Percentiles rank a stretch among this genome's conserved stretches.
Conservation (phyloP, 768 basidiomycete species). For the Leucocoprinus sp. region DNA sequence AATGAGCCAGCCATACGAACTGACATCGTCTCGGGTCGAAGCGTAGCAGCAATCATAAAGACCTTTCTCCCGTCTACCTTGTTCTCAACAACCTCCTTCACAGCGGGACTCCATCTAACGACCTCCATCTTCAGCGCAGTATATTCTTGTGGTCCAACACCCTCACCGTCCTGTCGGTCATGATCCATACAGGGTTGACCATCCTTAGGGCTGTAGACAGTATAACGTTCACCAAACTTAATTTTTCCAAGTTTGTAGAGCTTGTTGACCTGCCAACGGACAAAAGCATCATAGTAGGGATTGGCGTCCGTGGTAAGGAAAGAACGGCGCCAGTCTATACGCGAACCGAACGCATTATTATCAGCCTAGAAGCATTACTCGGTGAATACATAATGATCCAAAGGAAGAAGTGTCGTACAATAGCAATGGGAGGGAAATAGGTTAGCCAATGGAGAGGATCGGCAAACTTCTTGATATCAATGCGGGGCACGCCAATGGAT, state of each 20-base stretch:
- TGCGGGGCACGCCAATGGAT: slow-evolving; percentile 79
- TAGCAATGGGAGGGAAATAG: slow-evolving; percentile 95
- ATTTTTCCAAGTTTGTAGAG: slow-evolving; percentile 82
- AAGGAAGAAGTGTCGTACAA: slow-evolving; percentile 36
- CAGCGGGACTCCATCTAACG: slow-evolving; percentile 68
- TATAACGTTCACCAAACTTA: slow-evolving; percentile 97
- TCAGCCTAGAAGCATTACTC: slow-evolving; percentile 38
- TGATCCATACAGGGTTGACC: slow-evolving; percentile 99
- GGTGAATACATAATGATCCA: not conserved
- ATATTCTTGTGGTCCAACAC: slow-evolving; percentile 92
- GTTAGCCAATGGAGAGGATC: slow-evolving; percentile 91
- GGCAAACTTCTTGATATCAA: slow-evolving; percentile 93
- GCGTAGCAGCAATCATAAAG: slow-evolving; percentile 90
- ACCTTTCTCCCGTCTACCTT: slow-evolving; percentile 76
- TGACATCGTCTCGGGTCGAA: slow-evolving; percentile 95
- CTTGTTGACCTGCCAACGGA: slow-evolving; percentile 97
- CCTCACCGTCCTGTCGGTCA: slow-evolving; percentile 93
- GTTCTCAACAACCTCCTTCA: slow-evolving; percentile 52
- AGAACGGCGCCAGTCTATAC: slow-evolving; percentile 93
- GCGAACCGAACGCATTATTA: slow-evolving; percentile 81
- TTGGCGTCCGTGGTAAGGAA: slow-evolving; percentile 95
- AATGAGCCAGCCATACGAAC: slow-evolving; percentile 18
- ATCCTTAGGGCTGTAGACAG: slow-evolving; percentile 97
- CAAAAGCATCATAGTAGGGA: slow-evolving; percentile 95
- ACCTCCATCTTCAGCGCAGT: slow-evolving; percentile 94